These are phyloP conservation scores for Fusarium sambucinum DNA, from an alignment of 2,329 filamentous ascomycete genomes.

Conservation along the genomic window DNA sequence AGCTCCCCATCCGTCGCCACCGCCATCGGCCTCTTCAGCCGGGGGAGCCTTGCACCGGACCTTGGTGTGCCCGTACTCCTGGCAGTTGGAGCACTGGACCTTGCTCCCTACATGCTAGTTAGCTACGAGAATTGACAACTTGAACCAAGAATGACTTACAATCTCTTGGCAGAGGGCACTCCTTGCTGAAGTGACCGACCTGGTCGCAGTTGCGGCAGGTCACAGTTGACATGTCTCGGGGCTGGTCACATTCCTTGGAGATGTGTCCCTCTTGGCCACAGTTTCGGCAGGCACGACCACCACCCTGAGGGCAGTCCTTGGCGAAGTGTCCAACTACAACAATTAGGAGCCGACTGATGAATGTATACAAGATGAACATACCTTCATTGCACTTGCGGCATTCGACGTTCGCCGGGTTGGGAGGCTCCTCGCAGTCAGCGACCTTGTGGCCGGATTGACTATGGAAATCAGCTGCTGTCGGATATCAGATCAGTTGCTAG, in stretches of 20 bases:
- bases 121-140: constrained; percentile 12
- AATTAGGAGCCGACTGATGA: constrained; percentile 11
- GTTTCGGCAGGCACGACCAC: constrained; percentile 68
- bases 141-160: constrained; percentile 47
- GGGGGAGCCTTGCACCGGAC: constrained; percentile 54
- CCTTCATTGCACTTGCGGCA: constrained; percentile 74
- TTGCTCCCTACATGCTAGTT: constrained; percentile 53
- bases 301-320: constrained; percentile 72
- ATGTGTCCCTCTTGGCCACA: constrained; percentile 73
- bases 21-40: constrained; percentile 34
- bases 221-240: constrained; percentile 59
- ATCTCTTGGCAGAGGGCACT: constrained; percentile 69
- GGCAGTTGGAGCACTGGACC: constrained; percentile 56
- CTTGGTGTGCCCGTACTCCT: constrained; percentile 56
- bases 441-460: constrained; percentile 65
- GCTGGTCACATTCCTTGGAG: constrained; percentile 63
- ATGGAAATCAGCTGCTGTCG: constrained; percentile 23
- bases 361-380: constrained; percentile 52
- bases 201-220: constrained; percentile 72
- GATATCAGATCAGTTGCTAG: neutral
- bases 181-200: constrained; percentile 70
- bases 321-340: constrained; percentile 69
- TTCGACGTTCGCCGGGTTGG: constrained; percentile 71
- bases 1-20: constrained; percentile 17
- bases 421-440: constrained; percentile 68